Evolutionary conservation across 441 rosid genomes (phyloP), one percentile per base, ranked within the genome.

Genomic region (Adansonia gregorii): DNA sequence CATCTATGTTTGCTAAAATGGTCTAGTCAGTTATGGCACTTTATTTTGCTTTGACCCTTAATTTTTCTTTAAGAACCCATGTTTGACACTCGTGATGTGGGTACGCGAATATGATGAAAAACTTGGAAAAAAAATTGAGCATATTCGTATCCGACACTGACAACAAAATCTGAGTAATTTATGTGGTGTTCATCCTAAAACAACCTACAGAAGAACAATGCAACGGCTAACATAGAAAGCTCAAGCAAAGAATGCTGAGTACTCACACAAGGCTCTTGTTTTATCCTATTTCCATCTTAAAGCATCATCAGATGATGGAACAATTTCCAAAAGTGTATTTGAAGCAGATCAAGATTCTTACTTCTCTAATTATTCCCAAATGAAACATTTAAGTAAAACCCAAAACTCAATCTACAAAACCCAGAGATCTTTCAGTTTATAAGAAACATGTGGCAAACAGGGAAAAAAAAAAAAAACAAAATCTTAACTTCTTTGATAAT

Each of bases 401-500:
- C 24, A 65, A 65, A 65, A 49, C 48, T 31, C 20, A 14, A 12
- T 15, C 11, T 5, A 14, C n/a, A 12, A 63, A 14, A 11, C 19
- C 19, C 19, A 54, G 3, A 31, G 2, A 31, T 31, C 35, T 24
- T 60, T 60, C 39, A 11, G 65, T 24, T 22, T 60, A 12, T 10
- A 59, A 24, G 39, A 60, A 1, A 60, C 22, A 60, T 60, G 65
- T 4, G 65, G 65, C 5, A 27, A 11, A 24, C 35, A 24, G 3
- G 3, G 65, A 24, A 60, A 39, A 15, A 39, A 2, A 27, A 60
- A 60, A 24, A 9, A 76, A 27, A 27, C 31, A 27, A 27, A 27
- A 27, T 27, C 83, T 91, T 64, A 91, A 86, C 80, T 90, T 91
- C 43, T 84, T 86, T 72, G 91, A 92, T 84, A 88, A 85, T 63